phyloP scores from a whole-genome alignment of 805 yeast genomes.

The Schwanniomyces yamadae region DNA sequence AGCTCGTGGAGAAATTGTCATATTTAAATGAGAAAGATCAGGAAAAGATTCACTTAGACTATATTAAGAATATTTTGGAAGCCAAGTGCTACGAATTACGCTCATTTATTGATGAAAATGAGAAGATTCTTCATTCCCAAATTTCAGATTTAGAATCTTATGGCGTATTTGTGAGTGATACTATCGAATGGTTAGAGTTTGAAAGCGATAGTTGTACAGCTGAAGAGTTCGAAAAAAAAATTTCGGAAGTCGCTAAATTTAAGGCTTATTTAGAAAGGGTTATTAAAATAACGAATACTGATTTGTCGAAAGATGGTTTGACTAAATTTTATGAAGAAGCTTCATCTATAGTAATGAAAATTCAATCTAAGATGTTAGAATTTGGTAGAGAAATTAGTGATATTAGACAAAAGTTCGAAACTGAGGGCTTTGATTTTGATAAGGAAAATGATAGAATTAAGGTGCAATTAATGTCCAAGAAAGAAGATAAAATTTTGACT shows the following conservation, averaged over 20 bases:
- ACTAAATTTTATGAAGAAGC: slow-evolving; percentile 44
- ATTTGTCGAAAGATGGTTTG: slow-evolving; percentile 49
- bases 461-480: slow-evolving; percentile 17
- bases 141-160: slow-evolving; percentile 10
- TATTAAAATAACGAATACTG: slow-evolving; percentile 43
- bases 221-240: slow-evolving; percentile 26
- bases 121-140: slow-evolving; percentile 42
- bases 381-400: slow-evolving; percentile 46
- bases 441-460: slow-evolving; percentile 49
- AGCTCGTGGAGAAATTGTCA: slow-evolving; percentile 48
- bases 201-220: slow-evolving; percentile 54
- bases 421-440: slow-evolving; percentile 49
- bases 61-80: slow-evolving; percentile 68
- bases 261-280: slow-evolving; percentile 28
- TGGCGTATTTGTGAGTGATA: slow-evolving; percentile 39
- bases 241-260: slow-evolving; percentile 17
- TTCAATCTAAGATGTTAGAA: slow-evolving; percentile 45
- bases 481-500: slow-evolving; percentile 21
- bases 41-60: slow-evolving; percentile 53
- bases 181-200: slow-evolving; percentile 77
- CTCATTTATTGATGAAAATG: slow-evolving; percentile 54
- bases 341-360: slow-evolving; percentile 33
- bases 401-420: slow-evolving; percentile 43
- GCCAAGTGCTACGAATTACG: slow-evolving; percentile 69
- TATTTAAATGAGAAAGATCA: slow-evolving; percentile 55